A percentile compares a stretch with the other conserved stretches of the same genome.
Conservation (phyloP, 164 flowering plant genomes). For the Santalum album region DNA sequence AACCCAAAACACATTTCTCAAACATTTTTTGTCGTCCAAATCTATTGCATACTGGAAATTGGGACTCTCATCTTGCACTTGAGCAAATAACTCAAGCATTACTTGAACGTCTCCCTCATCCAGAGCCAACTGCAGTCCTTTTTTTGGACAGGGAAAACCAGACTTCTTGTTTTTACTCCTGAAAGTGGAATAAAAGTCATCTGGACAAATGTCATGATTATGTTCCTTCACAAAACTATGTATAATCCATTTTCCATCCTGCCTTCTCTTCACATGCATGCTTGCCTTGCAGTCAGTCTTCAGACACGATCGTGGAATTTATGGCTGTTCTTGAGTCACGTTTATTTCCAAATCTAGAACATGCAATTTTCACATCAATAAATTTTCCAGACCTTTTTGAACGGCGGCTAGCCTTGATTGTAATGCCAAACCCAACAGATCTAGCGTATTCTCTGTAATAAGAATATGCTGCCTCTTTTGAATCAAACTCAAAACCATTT, state of each 20-base stretch:
- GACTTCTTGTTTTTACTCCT: background rate
- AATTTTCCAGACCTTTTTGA: background rate
- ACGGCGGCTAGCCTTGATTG: background rate
- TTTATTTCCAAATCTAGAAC: background rate
- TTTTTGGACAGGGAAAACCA: background rate
- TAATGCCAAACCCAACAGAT: background rate
- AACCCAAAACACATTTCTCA: constrained; percentile 3
- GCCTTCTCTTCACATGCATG: background rate
- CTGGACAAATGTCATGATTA: background rate
- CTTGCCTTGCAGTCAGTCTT: background rate
- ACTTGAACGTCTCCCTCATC: background rate
- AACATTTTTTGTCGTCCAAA: background rate
- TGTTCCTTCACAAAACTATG: background rate
- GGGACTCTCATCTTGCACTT: background rate
- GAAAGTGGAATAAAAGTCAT: background rate
- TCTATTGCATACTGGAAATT: background rate
- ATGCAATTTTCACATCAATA: background rate
- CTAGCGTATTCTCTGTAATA: background rate
- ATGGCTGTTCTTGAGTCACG: background rate
- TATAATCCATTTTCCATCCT: background rate
- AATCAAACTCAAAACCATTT: background rate
- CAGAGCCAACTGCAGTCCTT: background rate
- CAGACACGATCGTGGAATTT: background rate
- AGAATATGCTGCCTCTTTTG: background rate
- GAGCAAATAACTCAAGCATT: background rate